These are phyloP conservation scores for Chlorella sp. DNA, from an alignment of 139 green algal species.

Conservation along the genomic window DNA sequence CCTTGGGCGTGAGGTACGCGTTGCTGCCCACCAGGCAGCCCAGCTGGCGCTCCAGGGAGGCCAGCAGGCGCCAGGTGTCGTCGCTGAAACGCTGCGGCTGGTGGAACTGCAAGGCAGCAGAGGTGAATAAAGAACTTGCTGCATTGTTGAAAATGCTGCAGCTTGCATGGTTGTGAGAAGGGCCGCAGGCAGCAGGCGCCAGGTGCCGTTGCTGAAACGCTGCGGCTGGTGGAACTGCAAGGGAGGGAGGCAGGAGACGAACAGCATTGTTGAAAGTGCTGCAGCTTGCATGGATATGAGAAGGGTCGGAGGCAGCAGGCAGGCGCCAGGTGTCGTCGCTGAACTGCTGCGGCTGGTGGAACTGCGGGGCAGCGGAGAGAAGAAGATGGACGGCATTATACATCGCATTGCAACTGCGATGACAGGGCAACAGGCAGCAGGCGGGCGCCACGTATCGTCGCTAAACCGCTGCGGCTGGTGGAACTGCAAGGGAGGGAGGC, in stretches of 20 bases:
- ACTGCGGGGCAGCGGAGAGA: slow-evolving; percentile 40
- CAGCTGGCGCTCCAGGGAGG: slow-evolving; percentile 72
- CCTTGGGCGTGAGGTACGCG: slow-evolving; percentile 69
- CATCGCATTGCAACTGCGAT: too few species aligned
- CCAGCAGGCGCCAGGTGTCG: slow-evolving; percentile 58
- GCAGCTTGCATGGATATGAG: too few species aligned
- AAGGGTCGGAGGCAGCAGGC: too few species aligned
- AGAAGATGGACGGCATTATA: too few species aligned
- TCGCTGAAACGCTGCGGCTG: slow-evolving; percentile 83
- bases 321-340: slow-evolving; percentile 59
- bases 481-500: slow-evolving; percentile 51
- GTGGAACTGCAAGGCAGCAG: slow-evolving; percentile 61
- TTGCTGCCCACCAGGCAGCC: slow-evolving; percentile 85
- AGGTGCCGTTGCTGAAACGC: slow-evolving; percentile 63
- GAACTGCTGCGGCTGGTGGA: slow-evolving; percentile 86
- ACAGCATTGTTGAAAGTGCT: too few species aligned
- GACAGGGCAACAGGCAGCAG: too few species aligned
- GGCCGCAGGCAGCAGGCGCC: slow-evolving; percentile 53
- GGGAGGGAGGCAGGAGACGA: not conserved
- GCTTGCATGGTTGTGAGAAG: too few species aligned
- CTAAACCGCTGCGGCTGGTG: slow-evolving; percentile 83
- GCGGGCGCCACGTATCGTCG: slow-evolving; percentile 59
- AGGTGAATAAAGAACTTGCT: not conserved
- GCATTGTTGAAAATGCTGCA: not conserved
- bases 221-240: slow-evolving; percentile 81